phyloP scores from a whole-genome alignment of 179 eudicot genomes.

The Heliamphora pulchella region DNA sequence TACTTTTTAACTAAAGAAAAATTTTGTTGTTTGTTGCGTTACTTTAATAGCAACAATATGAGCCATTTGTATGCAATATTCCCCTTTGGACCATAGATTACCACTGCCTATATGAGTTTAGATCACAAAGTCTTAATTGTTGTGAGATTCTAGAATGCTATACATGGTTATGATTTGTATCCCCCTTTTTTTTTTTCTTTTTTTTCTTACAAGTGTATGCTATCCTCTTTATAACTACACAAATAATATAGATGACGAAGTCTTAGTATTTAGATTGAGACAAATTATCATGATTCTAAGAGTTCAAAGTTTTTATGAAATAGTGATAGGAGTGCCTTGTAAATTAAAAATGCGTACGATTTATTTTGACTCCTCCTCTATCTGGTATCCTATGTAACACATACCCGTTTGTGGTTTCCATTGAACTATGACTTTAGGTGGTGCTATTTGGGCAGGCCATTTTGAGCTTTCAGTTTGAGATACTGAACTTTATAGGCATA shows the following conservation, averaged over 20 bases:
- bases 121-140: not conserved
- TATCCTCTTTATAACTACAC: too few relatives aligned
- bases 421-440: not conserved
- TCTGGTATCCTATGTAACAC: not conserved
- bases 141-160: not conserved
- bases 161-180: too few relatives aligned
- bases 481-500: not conserved
- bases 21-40: not conserved
- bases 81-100: not conserved
- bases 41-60: not conserved
- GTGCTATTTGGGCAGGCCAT: not conserved
- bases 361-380: not conserved
- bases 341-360: not conserved
- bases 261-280: not conserved
- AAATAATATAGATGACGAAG: not conserved
- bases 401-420: not conserved
- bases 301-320: not conserved
- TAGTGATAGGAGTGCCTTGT: not conserved
- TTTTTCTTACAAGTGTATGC: too few relatives aligned
- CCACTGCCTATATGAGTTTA: not conserved
- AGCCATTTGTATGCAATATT: not conserved
- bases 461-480: not conserved
- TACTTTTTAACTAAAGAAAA: conserved; percentile 12
- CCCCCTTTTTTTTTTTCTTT: too few relatives aligned
- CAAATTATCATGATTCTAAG: not conserved